Percentiles rank a stretch among this genome's conserved stretches.
phyloP scores from a whole-genome alignment of 352 stramenopile genomes.

The Phytophthora megakarya region DNA sequence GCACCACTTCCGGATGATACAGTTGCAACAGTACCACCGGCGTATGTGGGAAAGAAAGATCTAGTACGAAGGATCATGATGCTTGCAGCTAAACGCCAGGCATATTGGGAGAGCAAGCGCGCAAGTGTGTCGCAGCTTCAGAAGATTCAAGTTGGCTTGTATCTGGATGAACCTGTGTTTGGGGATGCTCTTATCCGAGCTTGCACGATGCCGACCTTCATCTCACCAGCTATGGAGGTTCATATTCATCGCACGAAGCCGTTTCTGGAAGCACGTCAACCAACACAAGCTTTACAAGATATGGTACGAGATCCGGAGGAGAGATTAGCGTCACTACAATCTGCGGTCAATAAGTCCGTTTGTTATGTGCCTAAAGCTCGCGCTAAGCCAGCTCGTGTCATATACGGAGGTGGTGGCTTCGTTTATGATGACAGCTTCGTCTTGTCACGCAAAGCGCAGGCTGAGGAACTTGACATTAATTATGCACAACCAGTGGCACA shows the following conservation, averaged over 20 bases:
- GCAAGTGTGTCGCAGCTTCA: conserved; percentile 30
- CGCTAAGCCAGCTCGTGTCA: conserved; percentile 39
- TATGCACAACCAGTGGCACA: conserved; percentile 39
- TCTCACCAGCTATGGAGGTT: conserved; percentile 76
- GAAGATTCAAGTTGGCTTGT: conserved; percentile 35
- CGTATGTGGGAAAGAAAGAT: conserved; percentile 45
- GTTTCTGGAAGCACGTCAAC: conserved; percentile 32
- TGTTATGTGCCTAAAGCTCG: conserved; percentile 81
- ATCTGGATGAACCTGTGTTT: conserved; percentile 53
- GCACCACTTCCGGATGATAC: conserved; percentile 36
- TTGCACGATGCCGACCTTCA: conserved; percentile 67
- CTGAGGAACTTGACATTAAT: conserved; percentile 27
- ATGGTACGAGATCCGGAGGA: conserved; percentile 57
- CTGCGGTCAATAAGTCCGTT: conserved; percentile 63
- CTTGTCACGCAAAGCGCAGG: conserved; percentile 40
- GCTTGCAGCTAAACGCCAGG: conserved; percentile 31
- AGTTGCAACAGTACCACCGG: conserved; percentile 13
- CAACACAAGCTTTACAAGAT: conserved; percentile 44
- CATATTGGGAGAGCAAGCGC: conserved; percentile 54
- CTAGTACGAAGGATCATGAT: conserved; percentile 38
- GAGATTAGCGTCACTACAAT: conserved; percentile 46
- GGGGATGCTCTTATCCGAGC: conserved; percentile 48
- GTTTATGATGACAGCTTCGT: conserved; percentile 41
- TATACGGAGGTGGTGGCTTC: conserved; percentile 53
- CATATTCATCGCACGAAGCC: conserved; percentile 44